Conservation (phyloP, 1,284 basidiomycete genomes). For the Volvariella surrecta region DNA sequence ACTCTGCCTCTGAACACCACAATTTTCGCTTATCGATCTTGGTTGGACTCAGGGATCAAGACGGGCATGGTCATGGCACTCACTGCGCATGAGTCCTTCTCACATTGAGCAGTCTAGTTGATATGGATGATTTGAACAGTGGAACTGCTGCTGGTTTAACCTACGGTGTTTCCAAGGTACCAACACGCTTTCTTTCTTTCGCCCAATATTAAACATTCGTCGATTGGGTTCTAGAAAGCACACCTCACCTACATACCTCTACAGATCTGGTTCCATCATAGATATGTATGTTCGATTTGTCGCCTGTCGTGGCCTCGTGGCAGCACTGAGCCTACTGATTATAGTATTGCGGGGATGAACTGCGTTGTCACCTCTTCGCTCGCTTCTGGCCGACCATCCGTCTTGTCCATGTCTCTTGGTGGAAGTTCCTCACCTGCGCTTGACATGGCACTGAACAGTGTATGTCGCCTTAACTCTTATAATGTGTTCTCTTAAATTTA, state of each 20-base stretch:
- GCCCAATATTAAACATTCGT: background rate
- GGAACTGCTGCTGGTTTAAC: background rate
- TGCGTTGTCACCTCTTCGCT: background rate
- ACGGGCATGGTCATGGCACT: constrained; percentile 1
- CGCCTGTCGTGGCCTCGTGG: no score
- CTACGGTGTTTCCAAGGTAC: constrained; percentile 19
- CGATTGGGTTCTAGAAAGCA: background rate
- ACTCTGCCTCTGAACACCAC: background rate
- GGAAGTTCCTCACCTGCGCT: background rate
- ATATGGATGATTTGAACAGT: background rate
- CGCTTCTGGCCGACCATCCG: background rate
- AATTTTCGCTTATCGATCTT: background rate
- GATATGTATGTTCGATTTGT: background rate
- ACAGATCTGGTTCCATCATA: background rate
- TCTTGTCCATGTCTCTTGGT: constrained; percentile 1
- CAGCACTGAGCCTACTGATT: background rate
- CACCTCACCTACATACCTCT: background rate
- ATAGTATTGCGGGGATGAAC: background rate
- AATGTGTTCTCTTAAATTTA: constrained; percentile 2
- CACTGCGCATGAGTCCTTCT: constrained; percentile 1
- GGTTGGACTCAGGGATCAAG: background rate
- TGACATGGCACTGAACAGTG: background rate
- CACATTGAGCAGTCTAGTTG: background rate
- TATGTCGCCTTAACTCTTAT: background rate
- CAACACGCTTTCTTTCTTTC: background rate